Evolutionary conservation across 805 yeast genomes (phyloP).

Genomic region (Metschnikowia kunwiensis): DNA sequence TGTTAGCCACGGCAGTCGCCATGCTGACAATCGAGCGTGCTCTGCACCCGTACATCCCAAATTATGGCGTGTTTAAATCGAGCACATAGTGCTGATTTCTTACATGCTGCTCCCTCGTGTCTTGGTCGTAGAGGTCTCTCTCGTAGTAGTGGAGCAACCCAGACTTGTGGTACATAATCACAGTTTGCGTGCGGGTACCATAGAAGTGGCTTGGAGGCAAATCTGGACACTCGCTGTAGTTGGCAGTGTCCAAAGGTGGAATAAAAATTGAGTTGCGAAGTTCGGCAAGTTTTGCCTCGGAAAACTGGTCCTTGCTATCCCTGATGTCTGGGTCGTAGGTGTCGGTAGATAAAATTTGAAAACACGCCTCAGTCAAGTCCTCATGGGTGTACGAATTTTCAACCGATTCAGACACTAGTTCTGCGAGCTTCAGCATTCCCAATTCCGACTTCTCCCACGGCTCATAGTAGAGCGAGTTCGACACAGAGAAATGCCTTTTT

Average conservation of each 20-base stretch:
- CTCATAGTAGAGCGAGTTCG: constrained; percentile 61
- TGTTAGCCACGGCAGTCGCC: too few relatives aligned
- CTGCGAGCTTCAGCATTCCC: constrained; percentile 40
- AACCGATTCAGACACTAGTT: constrained; percentile 21
- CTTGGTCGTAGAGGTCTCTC: constrained; percentile 44
- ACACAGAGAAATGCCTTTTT: constrained; percentile 51
- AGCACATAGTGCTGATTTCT: constrained; percentile 17
- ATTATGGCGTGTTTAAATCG: constrained; percentile 12
- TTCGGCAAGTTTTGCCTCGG: constrained; percentile 29
- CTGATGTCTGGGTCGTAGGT: constrained; percentile 34
- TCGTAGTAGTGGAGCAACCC: constrained; percentile 60
- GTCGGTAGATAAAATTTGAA: constrained; percentile 49
- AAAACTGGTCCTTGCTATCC: constrained; percentile 15
- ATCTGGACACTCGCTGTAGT: constrained; percentile 1
- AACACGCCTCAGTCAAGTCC: constrained; percentile 47
- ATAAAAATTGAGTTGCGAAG: constrained; percentile 64
- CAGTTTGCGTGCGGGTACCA: constrained; percentile 88
- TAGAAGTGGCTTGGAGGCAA: constrained; percentile 42
- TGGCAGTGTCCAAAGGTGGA: constrained; percentile 51
- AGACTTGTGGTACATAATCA: constrained; percentile 55
- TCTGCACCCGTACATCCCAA: too few relatives aligned
- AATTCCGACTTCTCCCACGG: constrained; percentile 73
- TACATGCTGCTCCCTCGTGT: constrained; percentile 8
- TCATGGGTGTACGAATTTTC: constrained; percentile 27
- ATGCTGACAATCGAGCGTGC: too few relatives aligned